A percentile compares a stretch with the other conserved stretches of the same genome.
phyloP scores from a whole-genome alignment of 768 basidiomycete genomes.

The Phaeotremella fagi region DNA sequence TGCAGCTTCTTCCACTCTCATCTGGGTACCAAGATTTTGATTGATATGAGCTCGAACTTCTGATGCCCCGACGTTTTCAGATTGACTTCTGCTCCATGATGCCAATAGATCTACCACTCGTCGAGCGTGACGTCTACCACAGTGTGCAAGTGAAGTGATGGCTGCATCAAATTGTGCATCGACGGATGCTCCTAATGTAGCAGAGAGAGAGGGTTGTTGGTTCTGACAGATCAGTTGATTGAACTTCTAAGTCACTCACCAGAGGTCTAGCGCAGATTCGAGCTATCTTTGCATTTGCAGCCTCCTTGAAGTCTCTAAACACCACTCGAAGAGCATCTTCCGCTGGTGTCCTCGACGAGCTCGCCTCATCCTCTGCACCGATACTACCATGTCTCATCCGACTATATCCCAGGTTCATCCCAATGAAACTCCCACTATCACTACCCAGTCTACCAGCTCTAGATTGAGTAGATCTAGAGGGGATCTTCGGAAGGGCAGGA shows the following conservation, averaged over 20 bases:
- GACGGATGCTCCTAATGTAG: slow-evolving; percentile 65
- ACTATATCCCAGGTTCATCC: slow-evolving; percentile 6
- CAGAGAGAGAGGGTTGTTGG: slow-evolving; percentile 61
- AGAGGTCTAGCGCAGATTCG: slow-evolving; percentile 63
- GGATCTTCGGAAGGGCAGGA: slow-evolving; percentile 38
- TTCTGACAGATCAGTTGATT: slow-evolving; percentile 53
- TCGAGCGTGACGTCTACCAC: slow-evolving; percentile 77
- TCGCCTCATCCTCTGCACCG: slow-evolving; percentile 61
- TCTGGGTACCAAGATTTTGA: slow-evolving; percentile 24
- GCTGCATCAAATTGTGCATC: slow-evolving; percentile 79
- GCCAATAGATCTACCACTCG: slow-evolving; percentile 79
- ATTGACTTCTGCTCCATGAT: slow-evolving; percentile 77
- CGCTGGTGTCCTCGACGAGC: slow-evolving; percentile 69
- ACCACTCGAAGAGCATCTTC: slow-evolving; percentile 85
- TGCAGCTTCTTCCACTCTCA: slow-evolving; percentile 42
- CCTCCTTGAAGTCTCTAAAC: slow-evolving; percentile 76
- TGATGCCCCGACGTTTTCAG: slow-evolving; percentile 51
- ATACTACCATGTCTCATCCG: slow-evolving; percentile 20
- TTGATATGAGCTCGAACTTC: slow-evolving; percentile 42
- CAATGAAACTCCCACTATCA: slow-evolving; percentile 27
- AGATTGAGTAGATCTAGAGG: slow-evolving; percentile 23
- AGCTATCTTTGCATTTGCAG: slow-evolving; percentile 75
- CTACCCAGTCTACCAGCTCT: slow-evolving; percentile 32
- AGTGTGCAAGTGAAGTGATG: slow-evolving; percentile 75
- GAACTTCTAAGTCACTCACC: slow-evolving; percentile 52